Evolutionary conservation across 208 protist genomes (phyloP), one percentile per base, ranked within the genome.

Genomic region (Leishmania turanica): DNA sequence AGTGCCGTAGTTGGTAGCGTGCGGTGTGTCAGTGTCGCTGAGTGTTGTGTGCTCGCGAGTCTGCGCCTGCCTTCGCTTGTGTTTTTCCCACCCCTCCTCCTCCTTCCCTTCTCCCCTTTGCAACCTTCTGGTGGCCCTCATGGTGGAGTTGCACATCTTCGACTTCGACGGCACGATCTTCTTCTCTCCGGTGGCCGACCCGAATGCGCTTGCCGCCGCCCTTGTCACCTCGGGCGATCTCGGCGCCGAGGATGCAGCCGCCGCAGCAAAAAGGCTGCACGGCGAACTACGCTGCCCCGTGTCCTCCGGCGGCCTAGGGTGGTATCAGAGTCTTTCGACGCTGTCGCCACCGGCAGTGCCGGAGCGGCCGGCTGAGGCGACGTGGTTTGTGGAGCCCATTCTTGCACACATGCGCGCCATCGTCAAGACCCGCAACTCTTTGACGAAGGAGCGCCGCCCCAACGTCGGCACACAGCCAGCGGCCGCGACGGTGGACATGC

Each of bases 91-190:
- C 24, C 56, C 56, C 56, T 56, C 70, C 2, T 53, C 24, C 24
- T 21, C 13, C 27, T 51, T 76, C 54, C 27, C 49, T 75, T 75
- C 54, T 77, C 21, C 17, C 37, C 47, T 56, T 65, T 66, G 69
- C 27, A 45, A 42, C 49, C 77, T 60, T 27, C 53, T 68, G 49
- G 34, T 74, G 60, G 75, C 24, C 5, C 15, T 21, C 6, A 92
- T 89, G 82, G 73, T 83, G 73, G 89, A 97, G 70, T 24, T 97
- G 3, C 92, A 97, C 81, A 82, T 97, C 45, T 97, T 96, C 76
- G 94, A 97, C 65, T 97, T 97, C 90, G 94, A 97, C 74, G 92
- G 94, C 21, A 96, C 92, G 15, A 81, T 96, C 51, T 97, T 97
- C 76, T 84, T 90, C 82, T 97, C 94, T 24, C 94, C 94, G 1